Conservation (phyloP, 2,329 filamentous ascomycete species). For the Fusarium sp. region DNA sequence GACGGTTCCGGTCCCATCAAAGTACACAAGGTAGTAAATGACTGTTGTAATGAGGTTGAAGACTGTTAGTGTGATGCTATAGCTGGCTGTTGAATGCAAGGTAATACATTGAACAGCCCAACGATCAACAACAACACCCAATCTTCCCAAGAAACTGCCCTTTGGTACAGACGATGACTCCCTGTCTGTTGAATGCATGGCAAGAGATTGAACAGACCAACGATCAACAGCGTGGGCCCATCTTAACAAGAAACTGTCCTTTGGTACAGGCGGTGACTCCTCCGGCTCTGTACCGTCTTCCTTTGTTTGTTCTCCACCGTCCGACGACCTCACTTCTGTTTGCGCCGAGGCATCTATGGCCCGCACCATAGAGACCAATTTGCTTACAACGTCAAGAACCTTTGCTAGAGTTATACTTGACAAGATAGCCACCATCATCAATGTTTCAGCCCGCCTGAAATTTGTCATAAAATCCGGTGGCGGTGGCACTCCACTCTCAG, state of each 20-base stretch:
- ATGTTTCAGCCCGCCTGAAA: fast-evolving
- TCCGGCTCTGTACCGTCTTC: fast-evolving
- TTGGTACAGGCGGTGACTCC: fast-evolving
- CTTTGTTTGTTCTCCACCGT: fast-evolving
- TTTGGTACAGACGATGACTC: fast-evolving
- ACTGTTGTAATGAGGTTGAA: constrained; percentile 11
- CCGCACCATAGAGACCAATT: not conserved
- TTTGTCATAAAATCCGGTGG: not conserved
- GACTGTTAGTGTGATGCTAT: not conserved
- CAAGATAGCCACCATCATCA: not conserved
- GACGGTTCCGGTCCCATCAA: constrained; percentile 5
- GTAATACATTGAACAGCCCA: not conserved
- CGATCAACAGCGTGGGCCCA: not conserved
- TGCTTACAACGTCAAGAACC: not conserved
- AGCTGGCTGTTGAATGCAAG: not conserved
- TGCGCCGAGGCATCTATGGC: not conserved
- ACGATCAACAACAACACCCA: not conserved
- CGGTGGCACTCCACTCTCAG: not conserved
- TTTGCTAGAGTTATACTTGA: not conserved
- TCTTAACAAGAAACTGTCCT: fast-evolving
- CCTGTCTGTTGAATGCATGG: not conserved
- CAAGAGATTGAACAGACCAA: not conserved
- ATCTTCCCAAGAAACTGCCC: not conserved
- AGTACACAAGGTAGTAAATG: constrained; percentile 14
- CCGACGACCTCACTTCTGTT: not conserved